These are phyloP conservation scores for Podaxis pistillaris DNA, from an alignment of 768 basidiomycete species.

Conservation along the genomic window DNA sequence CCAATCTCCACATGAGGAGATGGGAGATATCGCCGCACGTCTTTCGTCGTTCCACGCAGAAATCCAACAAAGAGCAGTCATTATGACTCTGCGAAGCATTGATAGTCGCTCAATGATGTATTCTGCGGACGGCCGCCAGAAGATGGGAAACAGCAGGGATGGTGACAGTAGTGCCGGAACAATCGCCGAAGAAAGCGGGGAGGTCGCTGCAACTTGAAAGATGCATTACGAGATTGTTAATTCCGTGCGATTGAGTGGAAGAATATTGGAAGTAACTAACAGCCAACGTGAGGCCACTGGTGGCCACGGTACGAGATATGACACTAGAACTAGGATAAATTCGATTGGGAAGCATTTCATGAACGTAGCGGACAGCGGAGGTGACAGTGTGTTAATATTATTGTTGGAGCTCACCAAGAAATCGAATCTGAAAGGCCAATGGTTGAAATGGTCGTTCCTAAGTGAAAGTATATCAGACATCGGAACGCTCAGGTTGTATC, in stretches of 20 bases:
- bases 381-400: not conserved
- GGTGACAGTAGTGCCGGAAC: not conserved
- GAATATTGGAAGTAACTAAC: not conserved
- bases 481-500: not conserved
- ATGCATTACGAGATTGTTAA: slow-evolving; percentile 5
- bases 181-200: not conserved
- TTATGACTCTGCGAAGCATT: not conserved
- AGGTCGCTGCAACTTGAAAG: not conserved
- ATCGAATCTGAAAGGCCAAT: not conserved
- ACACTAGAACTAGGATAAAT: not conserved
- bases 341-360: not conserved
- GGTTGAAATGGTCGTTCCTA: not conserved
- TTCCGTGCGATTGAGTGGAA: not conserved
- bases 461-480: not conserved
- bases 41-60: not conserved
- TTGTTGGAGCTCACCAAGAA: not conserved
- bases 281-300: not conserved
- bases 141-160: not conserved
- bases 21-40: not conserved
- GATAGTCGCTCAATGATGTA: not conserved
- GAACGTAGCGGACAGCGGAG: not conserved
- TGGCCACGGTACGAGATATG: not conserved
- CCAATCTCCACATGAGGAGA: not conserved
- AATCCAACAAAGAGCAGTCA: not conserved
- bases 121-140: not conserved